Evolutionary conservation across 257 asterid genomes (phyloP).

Genomic region (Salvia hispanica): DNA sequence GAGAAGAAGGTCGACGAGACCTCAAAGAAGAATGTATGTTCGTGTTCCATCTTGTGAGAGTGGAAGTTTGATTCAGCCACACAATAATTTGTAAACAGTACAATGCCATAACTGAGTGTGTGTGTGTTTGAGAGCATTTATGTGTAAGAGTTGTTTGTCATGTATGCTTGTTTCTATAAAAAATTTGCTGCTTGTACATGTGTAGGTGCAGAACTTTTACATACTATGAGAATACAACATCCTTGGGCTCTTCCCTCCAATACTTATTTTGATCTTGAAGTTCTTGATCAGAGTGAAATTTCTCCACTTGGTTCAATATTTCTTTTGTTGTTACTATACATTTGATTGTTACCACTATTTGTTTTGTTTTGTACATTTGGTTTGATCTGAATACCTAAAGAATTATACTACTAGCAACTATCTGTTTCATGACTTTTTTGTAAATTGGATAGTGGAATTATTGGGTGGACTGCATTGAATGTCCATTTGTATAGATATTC

Average conservation of each 20-base stretch:
- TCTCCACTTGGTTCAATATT: too few species aligned
- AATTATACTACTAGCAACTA: neutral
- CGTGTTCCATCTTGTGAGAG: conserved; percentile 50
- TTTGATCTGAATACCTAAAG: too few species aligned
- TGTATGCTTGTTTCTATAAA: conserved; percentile 40
- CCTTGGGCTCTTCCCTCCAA: conserved; percentile 26
- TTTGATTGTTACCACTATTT: too few species aligned
- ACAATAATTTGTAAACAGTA: conserved; percentile 54
- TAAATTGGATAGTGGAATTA: conserved; percentile 2
- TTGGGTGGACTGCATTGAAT: conserved; percentile 1
- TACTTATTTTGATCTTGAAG: conserved; percentile 17
- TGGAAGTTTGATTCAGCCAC: conserved; percentile 33
- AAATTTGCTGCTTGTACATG: conserved; percentile 40
- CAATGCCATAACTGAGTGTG: conserved; percentile 43
- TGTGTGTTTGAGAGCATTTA: conserved; percentile 38
- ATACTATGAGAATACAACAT: conserved; percentile 34
- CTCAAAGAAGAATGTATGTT: conserved; percentile 40
- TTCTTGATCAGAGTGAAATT: conserved; percentile 5
- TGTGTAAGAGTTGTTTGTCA: conserved; percentile 41
- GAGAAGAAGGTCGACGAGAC: conserved; percentile 53
- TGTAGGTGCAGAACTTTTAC: conserved; percentile 47
- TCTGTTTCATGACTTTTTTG: neutral
- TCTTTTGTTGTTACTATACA: too few species aligned
- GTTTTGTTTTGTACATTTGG: too few species aligned
- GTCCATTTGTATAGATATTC: neutral